These are phyloP conservation scores for Lepidopterella palustris DNA, from an alignment of 495 filamentous ascomycete genomes.

Conservation along the genomic window DNA sequence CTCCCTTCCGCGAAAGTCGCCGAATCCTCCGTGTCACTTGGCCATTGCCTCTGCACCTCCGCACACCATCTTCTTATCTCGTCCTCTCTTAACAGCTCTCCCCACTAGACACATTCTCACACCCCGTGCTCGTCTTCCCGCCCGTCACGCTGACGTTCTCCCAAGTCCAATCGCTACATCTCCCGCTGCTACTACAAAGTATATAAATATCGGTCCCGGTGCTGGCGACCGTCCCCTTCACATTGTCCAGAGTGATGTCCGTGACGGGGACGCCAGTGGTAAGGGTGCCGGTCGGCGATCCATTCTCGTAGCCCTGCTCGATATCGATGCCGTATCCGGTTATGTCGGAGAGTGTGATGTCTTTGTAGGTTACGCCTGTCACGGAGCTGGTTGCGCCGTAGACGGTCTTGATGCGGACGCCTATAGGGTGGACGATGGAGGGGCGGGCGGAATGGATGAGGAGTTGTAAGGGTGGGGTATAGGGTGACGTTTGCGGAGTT, in stretches of 20 bases:
- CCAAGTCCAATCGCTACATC: no score
- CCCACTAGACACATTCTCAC: background rate
- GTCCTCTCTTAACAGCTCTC: background rate
- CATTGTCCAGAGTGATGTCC: conserved; percentile 45
- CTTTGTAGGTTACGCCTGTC: conserved; percentile 51
- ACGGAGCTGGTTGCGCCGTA: conserved; percentile 52
- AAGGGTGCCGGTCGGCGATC: conserved; percentile 52
- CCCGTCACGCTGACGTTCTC: no score
- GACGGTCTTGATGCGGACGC: conserved; percentile 61
- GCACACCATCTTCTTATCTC: no score
- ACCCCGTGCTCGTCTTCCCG: background rate
- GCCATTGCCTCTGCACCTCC: no score
- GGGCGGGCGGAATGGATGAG: no score
- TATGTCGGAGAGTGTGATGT: conserved; percentile 53
- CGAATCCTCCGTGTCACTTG: no score
- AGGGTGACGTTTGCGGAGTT: conserved; percentile 55
- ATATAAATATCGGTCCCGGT: background rate
- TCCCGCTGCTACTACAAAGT: no score
- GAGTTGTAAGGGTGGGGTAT: no score
- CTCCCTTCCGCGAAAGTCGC: no score
- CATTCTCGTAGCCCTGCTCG: conserved; percentile 64
- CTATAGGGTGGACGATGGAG: no score
- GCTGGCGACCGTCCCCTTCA: conserved; percentile 43
- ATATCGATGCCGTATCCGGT: conserved; percentile 59
- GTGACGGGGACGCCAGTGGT: conserved; percentile 59